phyloP scores from a whole-genome alignment of 2,329 filamentous ascomycete species.

The Cercospora beticola region DNA sequence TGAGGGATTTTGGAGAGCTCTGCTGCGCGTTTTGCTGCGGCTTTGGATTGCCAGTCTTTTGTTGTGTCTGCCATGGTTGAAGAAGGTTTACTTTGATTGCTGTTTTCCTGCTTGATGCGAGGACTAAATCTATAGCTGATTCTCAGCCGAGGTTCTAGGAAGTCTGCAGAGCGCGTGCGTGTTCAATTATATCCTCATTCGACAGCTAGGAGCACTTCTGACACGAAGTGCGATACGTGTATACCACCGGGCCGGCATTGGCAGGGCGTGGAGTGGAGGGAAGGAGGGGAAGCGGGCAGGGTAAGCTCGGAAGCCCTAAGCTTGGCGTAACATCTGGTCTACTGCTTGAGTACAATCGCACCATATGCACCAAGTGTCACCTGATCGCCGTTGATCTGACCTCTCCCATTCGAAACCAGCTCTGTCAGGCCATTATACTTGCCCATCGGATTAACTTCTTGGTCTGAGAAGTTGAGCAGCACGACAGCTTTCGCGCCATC shows the following conservation, averaged over 20 bases:
- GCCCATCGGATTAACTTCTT: conserved; percentile 25
- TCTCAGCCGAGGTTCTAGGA: background rate
- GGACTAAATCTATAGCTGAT: background rate
- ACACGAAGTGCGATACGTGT: background rate
- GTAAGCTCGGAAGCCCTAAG: background rate
- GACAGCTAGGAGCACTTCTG: background rate
- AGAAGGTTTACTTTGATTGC: background rate
- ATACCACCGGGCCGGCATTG: background rate
- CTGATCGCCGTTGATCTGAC: conserved; percentile 8
- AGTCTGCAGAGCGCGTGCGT: background rate
- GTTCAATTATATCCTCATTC: background rate
- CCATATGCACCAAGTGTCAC: conserved; percentile 22
- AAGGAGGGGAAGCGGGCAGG: background rate
- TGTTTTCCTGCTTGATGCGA: background rate
- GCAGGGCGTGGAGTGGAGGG: background rate
- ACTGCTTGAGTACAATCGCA: conserved; percentile 12
- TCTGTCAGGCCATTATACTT: conserved; percentile 16
- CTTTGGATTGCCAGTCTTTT: conserved; percentile 11
- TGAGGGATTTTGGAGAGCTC: conserved; percentile 19
- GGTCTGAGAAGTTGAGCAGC: conserved; percentile 44
- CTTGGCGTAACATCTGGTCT: conserved; percentile 15
- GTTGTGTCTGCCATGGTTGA: background rate
- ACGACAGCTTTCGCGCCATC: conserved; percentile 26
- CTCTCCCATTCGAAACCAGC: conserved; percentile 24
- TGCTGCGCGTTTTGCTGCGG: conserved; percentile 16